These are phyloP conservation scores for Marasmius sp. DNA, from an alignment of 1,284 basidiomycete genomes.

Conservation along the genomic window DNA sequence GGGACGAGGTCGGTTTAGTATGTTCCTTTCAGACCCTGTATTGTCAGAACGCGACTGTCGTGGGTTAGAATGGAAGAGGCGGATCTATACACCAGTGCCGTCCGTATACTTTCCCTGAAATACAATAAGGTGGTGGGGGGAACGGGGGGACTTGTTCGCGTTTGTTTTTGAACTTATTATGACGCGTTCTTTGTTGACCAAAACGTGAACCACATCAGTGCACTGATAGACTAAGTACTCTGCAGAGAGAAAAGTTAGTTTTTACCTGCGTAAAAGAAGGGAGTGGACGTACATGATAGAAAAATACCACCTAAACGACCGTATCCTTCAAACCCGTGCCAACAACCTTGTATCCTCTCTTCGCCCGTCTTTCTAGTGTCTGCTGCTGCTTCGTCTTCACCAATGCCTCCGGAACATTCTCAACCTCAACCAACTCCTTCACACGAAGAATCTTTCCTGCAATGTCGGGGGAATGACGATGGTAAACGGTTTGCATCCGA, in stretches of 20 bases:
- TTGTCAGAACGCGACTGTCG: too few species aligned
- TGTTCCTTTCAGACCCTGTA: too few species aligned
- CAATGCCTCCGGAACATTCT: slow-evolving; percentile 68
- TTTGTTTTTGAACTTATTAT: too few species aligned
- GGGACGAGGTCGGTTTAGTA: too few species aligned
- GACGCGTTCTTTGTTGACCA: too few species aligned
- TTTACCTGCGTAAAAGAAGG: neutral
- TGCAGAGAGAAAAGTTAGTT: too few species aligned
- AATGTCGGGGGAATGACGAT: slow-evolving; percentile 66
- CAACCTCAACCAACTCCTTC: slow-evolving; percentile 86
- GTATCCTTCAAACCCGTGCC: slow-evolving; percentile 18
- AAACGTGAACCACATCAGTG: neutral
- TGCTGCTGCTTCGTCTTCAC: slow-evolving; percentile 69
- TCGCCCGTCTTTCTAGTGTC: slow-evolving; percentile 59
- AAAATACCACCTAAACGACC: neutral
- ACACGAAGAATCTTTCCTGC: slow-evolving; percentile 82
- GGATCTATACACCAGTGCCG: too few species aligned
- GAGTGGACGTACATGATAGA: neutral
- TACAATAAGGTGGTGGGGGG: too few species aligned
- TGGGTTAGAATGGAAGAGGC: too few species aligned
- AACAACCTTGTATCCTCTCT: slow-evolving; percentile 64
- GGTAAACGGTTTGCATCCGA: slow-evolving; percentile 82
- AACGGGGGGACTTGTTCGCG: too few species aligned
- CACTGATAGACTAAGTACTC: neutral
- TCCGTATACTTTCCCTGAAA: too few species aligned